A percentile compares a stretch with the other conserved stretches of the same genome.
phyloP scores from a whole-genome alignment of 768 basidiomycete genomes.

The Termitomyces sp. region DNA sequence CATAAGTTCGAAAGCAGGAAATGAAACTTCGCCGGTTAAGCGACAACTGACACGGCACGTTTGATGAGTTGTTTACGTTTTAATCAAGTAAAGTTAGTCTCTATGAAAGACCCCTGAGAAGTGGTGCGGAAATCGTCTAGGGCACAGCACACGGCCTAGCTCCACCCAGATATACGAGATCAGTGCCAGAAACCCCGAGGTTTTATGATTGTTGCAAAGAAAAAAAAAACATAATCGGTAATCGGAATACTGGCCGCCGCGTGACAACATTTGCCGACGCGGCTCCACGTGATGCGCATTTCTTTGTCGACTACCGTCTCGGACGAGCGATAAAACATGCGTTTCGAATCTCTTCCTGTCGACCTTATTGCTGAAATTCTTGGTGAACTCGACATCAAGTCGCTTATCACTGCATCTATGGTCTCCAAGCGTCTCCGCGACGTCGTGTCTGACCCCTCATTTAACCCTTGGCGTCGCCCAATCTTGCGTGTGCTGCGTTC shows the following conservation, averaged over 20 bases:
- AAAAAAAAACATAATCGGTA: background rate
- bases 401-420: conserved; percentile 52
- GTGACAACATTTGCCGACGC: background rate
- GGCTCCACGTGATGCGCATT: background rate
- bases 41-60: background rate
- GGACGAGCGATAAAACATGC: conserved; percentile 14
- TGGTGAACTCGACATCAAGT: conserved; percentile 57
- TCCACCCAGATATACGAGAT: background rate
- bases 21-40: background rate
- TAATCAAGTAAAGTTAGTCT: background rate
- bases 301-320: background rate
- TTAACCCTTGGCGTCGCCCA: conserved; percentile 75
- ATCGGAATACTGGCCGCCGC: background rate
- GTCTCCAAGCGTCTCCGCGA: conserved; percentile 53
- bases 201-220: background rate
- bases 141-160: background rate
- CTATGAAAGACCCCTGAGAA: background rate
- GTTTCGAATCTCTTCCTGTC: conserved; percentile 58
- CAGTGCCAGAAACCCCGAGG: background rate
- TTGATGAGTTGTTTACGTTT: conserved; percentile 1
- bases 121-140: background rate
- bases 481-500: conserved; percentile 52
- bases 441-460: conserved; percentile 53
- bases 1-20: no score
- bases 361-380: conserved; percentile 73